These are phyloP conservation scores for Phlyctochytrium bullatum DNA, from an alignment of 192 early-diverging fungal species.

Conservation along the genomic window DNA sequence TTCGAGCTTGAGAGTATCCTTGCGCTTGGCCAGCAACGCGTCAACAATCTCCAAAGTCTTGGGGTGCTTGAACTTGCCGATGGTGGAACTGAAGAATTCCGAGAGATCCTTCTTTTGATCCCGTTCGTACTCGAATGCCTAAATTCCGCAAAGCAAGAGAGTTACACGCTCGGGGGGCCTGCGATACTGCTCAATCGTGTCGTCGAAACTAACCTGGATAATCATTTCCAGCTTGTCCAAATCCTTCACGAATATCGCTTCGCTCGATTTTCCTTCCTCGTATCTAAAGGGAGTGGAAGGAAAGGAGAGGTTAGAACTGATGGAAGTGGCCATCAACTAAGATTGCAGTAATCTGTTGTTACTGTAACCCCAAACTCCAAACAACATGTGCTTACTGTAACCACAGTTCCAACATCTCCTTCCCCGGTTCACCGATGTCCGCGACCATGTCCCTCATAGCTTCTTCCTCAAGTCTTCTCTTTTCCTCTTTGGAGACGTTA, in stretches of 20 bases:
- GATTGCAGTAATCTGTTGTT: too few relatives aligned
- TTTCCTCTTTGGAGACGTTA: slow-evolving; percentile 75
- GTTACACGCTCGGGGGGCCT: too few relatives aligned
- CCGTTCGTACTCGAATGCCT: slow-evolving; percentile 4
- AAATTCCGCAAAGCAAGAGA: too few relatives aligned
- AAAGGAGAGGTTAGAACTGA: too few relatives aligned
- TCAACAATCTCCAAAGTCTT: not conserved
- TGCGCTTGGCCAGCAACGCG: too few relatives aligned
- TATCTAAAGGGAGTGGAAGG: too few relatives aligned
- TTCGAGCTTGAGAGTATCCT: too few relatives aligned
- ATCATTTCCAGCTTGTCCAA: slow-evolving; percentile 94
- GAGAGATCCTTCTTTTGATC: not conserved
- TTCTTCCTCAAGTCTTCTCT: slow-evolving; percentile 65
- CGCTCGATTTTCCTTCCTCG: slow-evolving; percentile 65
- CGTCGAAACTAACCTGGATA: slow-evolving; percentile 56
- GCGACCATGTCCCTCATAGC: slow-evolving; percentile 64
- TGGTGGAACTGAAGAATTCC: not conserved
- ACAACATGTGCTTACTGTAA: too few relatives aligned
- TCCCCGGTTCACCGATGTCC: not conserved
- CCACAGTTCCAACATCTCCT: not conserved
- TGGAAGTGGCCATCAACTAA: too few relatives aligned
- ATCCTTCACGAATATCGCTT: slow-evolving; percentile 80
- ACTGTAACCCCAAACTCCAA: too few relatives aligned
- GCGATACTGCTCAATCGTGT: too few relatives aligned
- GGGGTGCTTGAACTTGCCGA: not conserved